Evolutionary conservation across 2,329 filamentous ascomycete species (phyloP), one percentile per base, ranked within the genome.

Genomic region (Pseudocercospora ulei): DNA sequence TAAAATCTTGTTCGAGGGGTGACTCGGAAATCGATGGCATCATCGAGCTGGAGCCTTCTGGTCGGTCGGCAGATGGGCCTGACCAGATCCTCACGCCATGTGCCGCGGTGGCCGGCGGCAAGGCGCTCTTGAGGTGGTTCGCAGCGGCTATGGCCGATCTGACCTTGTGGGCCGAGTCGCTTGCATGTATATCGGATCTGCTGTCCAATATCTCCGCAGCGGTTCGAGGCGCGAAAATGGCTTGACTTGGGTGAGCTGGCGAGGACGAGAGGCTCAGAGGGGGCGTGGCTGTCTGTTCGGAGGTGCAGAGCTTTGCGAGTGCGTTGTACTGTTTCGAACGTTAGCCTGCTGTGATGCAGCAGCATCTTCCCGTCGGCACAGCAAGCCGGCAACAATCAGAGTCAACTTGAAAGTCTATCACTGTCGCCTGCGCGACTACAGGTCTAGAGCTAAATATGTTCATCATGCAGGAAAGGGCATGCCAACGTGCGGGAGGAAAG

Each of bases 1-100:
- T 95, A 55, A 94, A 95, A 62, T 95, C 87, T 64, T 82, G 81
- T 65, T 94, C 87, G 56, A 93, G 52, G 3, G 60, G 60, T 19
- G 63, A 63, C 39, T 63, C 60, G 31, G 61, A 56, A 38, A 61
- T 62, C 5, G 55, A 57, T 7, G 59, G 57, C 56, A 58, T 63
- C 50, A 44, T 53, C 43, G 47, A 52, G 45, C 51, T 51, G 57
- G 61, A 41, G 53, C 56, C 33, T 49, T 63, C 41, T 53, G 59
- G 28, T 54, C 59, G 49, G 54, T 67, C 66, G 11, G 56, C 56
- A 20, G 55, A 45, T 17, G 54, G 53, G 3, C 56, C 56, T 4
- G 53, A 54, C 55, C 56, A 58, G 9, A 59, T 58, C 41, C 52
- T 56, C 6, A 58, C 56, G 22, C 54, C 54, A 17, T 47, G 35